phyloP scores from a whole-genome alignment of 1,139 yeast species.

The Sugiyamaella japonica region DNA sequence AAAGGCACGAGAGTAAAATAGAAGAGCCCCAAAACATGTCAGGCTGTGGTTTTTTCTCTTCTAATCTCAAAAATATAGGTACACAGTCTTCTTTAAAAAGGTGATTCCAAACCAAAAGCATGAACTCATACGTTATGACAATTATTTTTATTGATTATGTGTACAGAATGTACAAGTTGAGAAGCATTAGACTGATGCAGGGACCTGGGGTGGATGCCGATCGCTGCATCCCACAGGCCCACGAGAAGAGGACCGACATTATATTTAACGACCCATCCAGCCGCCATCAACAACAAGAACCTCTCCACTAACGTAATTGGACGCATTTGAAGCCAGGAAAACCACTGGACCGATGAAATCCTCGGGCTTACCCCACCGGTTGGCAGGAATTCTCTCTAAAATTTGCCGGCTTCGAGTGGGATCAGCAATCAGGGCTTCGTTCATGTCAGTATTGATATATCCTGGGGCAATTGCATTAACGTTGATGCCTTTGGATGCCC shows the following conservation, averaged over 20 bases:
- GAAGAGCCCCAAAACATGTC: background rate
- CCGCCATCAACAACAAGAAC: constrained; percentile 61
- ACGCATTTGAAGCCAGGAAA: constrained; percentile 52
- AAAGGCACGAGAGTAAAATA: background rate
- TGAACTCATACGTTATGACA: background rate
- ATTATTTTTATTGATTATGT: constrained; percentile 5
- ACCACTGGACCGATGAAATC: constrained; percentile 59
- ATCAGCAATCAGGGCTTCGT: constrained; percentile 42
- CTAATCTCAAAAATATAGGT: background rate
- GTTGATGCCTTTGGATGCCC: constrained; percentile 52
- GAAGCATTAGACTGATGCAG: constrained; percentile 5
- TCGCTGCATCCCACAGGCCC: background rate
- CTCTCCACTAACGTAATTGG: constrained; percentile 55
- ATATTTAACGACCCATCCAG: constrained; percentile 45
- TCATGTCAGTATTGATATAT: constrained; percentile 54
- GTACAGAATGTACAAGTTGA: background rate
- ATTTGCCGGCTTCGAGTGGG: constrained; percentile 42
- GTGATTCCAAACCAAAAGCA: background rate
- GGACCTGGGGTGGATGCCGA: background rate
- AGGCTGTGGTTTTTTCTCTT: background rate
- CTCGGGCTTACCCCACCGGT: constrained; percentile 53
- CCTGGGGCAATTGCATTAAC: constrained; percentile 62
- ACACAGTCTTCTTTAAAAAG: no score
- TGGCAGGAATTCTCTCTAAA: constrained; percentile 50
- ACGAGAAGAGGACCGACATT: no score